Percentiles rank a stretch among this genome's conserved stretches.
phyloP scores from a whole-genome alignment of 352 stramenopile species.

The Ophiocytium majus region DNA sequence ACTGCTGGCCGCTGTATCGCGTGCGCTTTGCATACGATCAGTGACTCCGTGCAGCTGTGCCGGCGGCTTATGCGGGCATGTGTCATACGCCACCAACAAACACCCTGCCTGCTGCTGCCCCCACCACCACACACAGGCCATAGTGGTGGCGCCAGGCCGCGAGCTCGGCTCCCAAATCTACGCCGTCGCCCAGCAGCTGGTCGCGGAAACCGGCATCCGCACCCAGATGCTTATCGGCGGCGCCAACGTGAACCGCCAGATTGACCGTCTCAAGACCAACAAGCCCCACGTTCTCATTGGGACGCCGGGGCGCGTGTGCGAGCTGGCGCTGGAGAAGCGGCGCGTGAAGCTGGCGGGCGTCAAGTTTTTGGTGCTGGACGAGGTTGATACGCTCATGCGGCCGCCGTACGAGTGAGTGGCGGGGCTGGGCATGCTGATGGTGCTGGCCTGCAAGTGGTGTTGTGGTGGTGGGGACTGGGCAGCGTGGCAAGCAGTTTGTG shows the following conservation, averaged over 20 bases:
- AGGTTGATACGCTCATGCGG: slow-evolving; percentile 53
- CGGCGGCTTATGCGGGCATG: too few species aligned
- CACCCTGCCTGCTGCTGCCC: neutral
- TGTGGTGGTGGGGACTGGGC: too few species aligned
- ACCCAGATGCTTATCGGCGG: slow-evolving; percentile 55
- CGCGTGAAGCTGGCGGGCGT: slow-evolving; percentile 45
- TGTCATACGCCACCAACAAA: neutral
- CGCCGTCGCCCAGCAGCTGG: slow-evolving; percentile 49
- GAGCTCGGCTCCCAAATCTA: slow-evolving; percentile 69
- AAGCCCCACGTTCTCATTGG: slow-evolving; percentile 49
- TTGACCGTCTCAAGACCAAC: slow-evolving; percentile 24
- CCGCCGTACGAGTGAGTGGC: slow-evolving; percentile 28
- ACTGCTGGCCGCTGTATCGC: too few species aligned
- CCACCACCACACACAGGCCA: slow-evolving; percentile 54
- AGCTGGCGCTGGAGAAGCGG: slow-evolving; percentile 53
- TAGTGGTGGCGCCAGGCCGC: slow-evolving; percentile 74
- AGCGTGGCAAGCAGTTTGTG: too few species aligned
- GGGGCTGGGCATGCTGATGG: too few species aligned
- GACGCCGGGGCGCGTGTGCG: slow-evolving; percentile 53
- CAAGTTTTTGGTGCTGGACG: slow-evolving; percentile 51
- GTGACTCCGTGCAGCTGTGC: too few species aligned
- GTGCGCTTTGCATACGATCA: too few species aligned
- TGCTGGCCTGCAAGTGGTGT: too few species aligned
- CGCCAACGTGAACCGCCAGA: slow-evolving; percentile 53
- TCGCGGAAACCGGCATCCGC: slow-evolving; percentile 37